A percentile compares a stretch with the other conserved stretches of the same genome.
Evolutionary conservation across 176 grass and related monocot genomes (phyloP).

Genomic region (Musa schizocarpa): DNA sequence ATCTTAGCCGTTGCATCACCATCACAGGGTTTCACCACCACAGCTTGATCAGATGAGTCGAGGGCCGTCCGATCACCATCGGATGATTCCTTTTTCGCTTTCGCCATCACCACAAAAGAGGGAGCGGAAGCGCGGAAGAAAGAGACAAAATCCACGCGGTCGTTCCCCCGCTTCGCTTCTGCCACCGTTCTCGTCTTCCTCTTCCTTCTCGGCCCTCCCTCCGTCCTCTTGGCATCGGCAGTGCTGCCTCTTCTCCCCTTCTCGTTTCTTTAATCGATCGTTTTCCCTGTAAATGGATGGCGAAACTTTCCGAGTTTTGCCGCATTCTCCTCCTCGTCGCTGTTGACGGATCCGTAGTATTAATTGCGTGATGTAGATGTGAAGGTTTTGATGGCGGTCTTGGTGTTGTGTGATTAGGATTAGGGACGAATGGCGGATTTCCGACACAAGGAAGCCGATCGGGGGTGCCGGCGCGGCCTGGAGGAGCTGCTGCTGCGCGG

Average conservation of each 20-base stretch:
- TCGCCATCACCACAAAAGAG: not conserved
- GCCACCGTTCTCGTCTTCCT: not conserved
- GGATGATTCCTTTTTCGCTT: not conserved
- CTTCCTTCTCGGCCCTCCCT: not conserved
- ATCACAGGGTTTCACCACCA: too few species aligned
- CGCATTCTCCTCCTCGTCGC: not conserved
- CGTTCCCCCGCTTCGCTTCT: not conserved
- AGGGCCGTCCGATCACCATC: not conserved
- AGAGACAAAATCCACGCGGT: conserved; percentile 7
- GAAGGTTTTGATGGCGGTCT: not conserved
- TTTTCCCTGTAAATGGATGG: not conserved
- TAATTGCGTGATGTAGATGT: not conserved
- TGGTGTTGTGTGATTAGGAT: not conserved
- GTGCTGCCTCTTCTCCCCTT: not conserved
- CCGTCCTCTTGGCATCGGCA: not conserved
- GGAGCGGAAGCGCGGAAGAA: not conserved
- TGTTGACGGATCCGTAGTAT: not conserved
- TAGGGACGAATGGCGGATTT: conserved; percentile 16
- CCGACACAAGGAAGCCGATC: conserved; percentile 15
- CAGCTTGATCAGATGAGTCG: not conserved
- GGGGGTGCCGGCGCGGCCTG: conserved; percentile 18
- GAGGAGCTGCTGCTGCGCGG: conserved; percentile 15
- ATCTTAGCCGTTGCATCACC: too few species aligned
- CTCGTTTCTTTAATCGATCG: not conserved
- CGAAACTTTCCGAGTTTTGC: not conserved